Percentiles rank a stretch among this genome's conserved stretches.
phyloP scores from a whole-genome alignment of 176 grass and related monocot genomes.

The Lolium multiflorum region DNA sequence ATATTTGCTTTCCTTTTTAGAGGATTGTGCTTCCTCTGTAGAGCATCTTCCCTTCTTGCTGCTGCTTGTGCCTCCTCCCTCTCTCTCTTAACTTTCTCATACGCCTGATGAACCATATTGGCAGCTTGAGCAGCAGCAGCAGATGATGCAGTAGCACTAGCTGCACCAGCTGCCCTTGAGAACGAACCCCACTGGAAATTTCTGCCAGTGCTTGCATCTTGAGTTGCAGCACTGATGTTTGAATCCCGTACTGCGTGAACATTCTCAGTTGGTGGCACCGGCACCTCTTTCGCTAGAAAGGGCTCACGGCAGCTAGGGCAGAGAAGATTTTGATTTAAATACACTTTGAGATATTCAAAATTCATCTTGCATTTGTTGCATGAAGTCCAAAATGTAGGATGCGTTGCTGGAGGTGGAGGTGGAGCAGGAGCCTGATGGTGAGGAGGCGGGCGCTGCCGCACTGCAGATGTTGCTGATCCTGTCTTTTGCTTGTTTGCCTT shows the following conservation, averaged over 20 bases:
- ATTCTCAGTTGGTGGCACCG: constrained; percentile 30
- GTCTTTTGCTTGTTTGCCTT: constrained; percentile 34
- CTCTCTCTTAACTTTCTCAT: constrained; percentile 60
- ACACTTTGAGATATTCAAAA: constrained; percentile 46
- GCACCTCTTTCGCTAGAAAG: constrained; percentile 46
- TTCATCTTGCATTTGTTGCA: constrained; percentile 58
- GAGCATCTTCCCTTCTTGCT: constrained; percentile 59
- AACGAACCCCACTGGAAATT: constrained; percentile 58
- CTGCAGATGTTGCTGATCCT: constrained; percentile 17
- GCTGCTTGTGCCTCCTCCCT: constrained; percentile 61
- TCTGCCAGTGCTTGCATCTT: constrained; percentile 38
- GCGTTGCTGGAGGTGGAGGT: background rate
- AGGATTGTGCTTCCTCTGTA: constrained; percentile 54
- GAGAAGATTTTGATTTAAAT: constrained; percentile 49
- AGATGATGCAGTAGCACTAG: constrained; percentile 72
- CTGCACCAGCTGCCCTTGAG: constrained; percentile 63
- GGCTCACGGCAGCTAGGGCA: constrained; percentile 44
- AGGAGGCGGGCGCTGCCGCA: background rate
- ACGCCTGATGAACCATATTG: constrained; percentile 59
- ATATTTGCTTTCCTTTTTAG: constrained; percentile 49
- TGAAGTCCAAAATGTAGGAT: constrained; percentile 55
- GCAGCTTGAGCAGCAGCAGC: constrained; percentile 62
- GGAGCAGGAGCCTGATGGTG: background rate
- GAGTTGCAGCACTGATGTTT: constrained; percentile 25
- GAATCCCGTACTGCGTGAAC: constrained; percentile 32